Evolutionary conservation across 257 asterid species (phyloP), one percentile per base, ranked within the genome.

Genomic region (Solanum bukasovii): DNA sequence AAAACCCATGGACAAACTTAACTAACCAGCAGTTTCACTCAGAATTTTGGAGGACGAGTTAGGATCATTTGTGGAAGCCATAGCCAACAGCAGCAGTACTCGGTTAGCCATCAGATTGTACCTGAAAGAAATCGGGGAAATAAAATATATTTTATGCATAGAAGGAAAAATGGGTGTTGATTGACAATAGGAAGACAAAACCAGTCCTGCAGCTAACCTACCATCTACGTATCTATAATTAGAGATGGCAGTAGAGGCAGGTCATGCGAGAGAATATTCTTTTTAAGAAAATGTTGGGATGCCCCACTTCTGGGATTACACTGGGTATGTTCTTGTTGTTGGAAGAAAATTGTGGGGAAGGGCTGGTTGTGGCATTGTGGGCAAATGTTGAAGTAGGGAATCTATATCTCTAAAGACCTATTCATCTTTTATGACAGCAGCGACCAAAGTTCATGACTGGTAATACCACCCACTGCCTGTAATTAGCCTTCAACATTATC

Each of bases 41-140:
- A 93, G 91, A 93, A 95, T 94, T 87, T 95, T 88, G 56, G 92
- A 73, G 75, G 98, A 93, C 87, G 93, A 92, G 91, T 91, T 92
- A 78, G 98, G 96, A 74, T 94, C 94, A 89, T 90, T 93, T 90
- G 95, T 92, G 84, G 98, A 95, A 84, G 98, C 93, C 97, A 94
- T 93, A 86, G 99, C 98, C 93, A 97, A 93, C 93, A 97, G 92
- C 81, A 97, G 94, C 85, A 97, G 94, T 90, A 96, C 96, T 89
- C 99, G 94, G 81, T 97, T 97, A 91, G 99, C 98, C 99, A 97
- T 97, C 91, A 97, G 91, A 91, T 97, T 96, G 88, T 97, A 97
- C 99, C 99, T 97, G 95, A 88, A 93, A 91, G 87, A 87, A 59
- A 87, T 83, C 56, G 14, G 78, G 38, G 56, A 92, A 92, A 84